phyloP scores from a whole-genome alignment of 148 eudicot species.

The Rhododendron simsii region DNA sequence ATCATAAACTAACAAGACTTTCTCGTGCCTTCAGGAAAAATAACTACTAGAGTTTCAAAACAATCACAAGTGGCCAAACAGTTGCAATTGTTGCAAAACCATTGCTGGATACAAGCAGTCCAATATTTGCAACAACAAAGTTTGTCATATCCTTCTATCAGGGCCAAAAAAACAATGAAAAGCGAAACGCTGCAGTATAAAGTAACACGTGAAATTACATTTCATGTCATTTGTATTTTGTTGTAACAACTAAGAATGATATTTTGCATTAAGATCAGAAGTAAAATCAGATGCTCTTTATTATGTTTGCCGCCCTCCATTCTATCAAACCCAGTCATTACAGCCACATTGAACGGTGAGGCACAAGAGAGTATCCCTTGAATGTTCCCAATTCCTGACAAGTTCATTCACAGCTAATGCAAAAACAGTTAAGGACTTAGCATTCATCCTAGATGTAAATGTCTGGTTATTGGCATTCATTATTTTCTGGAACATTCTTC shows the following conservation, averaged over 20 bases:
- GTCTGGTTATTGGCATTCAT: background rate
- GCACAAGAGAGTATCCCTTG: background rate
- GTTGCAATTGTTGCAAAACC: background rate
- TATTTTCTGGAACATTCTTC: background rate
- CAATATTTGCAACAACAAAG: background rate
- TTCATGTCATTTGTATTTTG: background rate
- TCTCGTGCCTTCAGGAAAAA: background rate
- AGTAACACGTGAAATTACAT: background rate
- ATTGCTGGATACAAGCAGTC: background rate
- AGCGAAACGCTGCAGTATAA: background rate
- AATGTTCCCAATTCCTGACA: background rate
- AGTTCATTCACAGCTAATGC: background rate
- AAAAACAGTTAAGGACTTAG: background rate
- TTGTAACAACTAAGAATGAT: background rate
- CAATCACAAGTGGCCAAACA: background rate
- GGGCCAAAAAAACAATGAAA: background rate
- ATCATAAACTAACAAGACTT: background rate
- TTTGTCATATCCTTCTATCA: background rate
- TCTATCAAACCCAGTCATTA: background rate
- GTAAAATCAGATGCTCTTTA: background rate
- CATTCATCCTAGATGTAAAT: background rate
- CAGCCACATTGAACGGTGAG: background rate
- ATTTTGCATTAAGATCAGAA: background rate
- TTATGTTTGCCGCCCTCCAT: background rate
- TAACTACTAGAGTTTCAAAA: background rate